Percentiles rank a stretch among this genome's conserved stretches.
These are phyloP conservation scores for Pseudotulostoma volvatum DNA, from an alignment of 495 filamentous ascomycete species.

Conservation along the genomic window DNA sequence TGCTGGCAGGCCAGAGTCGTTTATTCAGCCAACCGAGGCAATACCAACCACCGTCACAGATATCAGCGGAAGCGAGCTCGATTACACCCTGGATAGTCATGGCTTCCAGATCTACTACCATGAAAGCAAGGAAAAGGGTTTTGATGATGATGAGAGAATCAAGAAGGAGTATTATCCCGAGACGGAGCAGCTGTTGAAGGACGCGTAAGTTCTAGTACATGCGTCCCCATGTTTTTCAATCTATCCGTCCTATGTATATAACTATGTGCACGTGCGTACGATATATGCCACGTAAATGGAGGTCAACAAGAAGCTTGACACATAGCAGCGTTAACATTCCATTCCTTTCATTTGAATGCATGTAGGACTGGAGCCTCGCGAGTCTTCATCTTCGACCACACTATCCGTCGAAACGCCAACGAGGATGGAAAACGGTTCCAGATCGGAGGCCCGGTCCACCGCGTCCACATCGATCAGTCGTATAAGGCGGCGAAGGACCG, in stretches of 20 bases:
- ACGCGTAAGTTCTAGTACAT: constrained; percentile 36
- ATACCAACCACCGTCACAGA: constrained; percentile 26
- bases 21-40: constrained; percentile 22
- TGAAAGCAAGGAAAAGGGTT: constrained; percentile 30
- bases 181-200: constrained; percentile 47
- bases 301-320: too few relatives aligned
- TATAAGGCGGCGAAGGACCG: constrained; percentile 40
- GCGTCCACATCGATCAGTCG: constrained; percentile 60
- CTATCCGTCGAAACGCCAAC: constrained; percentile 39
- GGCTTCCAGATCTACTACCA: constrained; percentile 37
- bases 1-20: constrained; percentile 33
- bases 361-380: constrained; percentile 34
- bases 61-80: constrained; percentile 31
- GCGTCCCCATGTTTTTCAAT: not conserved
- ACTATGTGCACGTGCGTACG: too few relatives aligned
- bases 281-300: not conserved
- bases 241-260: too few relatives aligned
- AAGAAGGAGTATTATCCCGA: constrained; percentile 49
- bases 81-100: constrained; percentile 31
- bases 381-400: constrained; percentile 63
- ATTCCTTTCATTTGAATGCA: too few relatives aligned
- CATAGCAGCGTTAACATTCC: too few relatives aligned
- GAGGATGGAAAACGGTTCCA: constrained; percentile 11
- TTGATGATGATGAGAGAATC: constrained; percentile 51
- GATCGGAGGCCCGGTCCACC: constrained; percentile 45